Conservation (phyloP, 108 stramenopile genomes). For the Discostella pseudostelligera region DNA sequence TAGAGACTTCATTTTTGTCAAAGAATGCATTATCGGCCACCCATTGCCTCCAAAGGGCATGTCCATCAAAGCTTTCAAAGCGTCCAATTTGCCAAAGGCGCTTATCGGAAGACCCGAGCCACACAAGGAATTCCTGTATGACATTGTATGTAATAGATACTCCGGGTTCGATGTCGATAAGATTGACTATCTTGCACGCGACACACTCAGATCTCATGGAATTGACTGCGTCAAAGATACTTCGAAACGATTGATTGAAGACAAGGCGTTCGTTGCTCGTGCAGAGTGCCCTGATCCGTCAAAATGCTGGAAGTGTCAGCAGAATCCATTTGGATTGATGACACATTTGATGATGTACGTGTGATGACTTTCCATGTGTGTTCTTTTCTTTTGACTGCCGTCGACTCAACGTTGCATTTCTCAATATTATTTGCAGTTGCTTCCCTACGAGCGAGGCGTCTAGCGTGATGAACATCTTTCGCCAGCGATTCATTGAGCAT, state of each 20-base stretch:
- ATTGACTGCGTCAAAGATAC: conserved; percentile 41
- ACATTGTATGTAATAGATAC: conserved; percentile 88
- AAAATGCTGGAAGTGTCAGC: conserved; percentile 50
- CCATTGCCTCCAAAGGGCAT: conserved; percentile 40
- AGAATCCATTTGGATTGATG: neutral
- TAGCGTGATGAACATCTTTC: conserved; percentile 71
- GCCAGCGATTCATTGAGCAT: conserved; percentile 71
- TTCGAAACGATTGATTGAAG: conserved; percentile 53
- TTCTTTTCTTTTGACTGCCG: too few relatives aligned
- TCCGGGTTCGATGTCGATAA: conserved; percentile 94
- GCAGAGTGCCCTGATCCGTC: conserved; percentile 48
- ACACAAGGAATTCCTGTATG: conserved; percentile 84
- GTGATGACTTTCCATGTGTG: neutral
- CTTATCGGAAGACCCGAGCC: conserved; percentile 56
- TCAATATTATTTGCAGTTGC: too few relatives aligned
- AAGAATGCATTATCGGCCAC: conserved; percentile 65
- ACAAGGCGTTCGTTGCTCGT: conserved; percentile 69
- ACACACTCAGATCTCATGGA: conserved; percentile 50
- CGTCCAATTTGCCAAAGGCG: conserved; percentile 1
- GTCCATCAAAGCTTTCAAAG: conserved; percentile 22
- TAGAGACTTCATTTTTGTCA: conserved; percentile 88
- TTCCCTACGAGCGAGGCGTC: too few relatives aligned
- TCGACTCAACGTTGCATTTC: too few relatives aligned
- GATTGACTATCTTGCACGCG: conserved; percentile 91
- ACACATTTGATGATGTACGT: conserved; percentile 68